phyloP scores from a whole-genome alignment of 2,329 filamentous ascomycete genomes.

The Fusarium caatingaense region DNA sequence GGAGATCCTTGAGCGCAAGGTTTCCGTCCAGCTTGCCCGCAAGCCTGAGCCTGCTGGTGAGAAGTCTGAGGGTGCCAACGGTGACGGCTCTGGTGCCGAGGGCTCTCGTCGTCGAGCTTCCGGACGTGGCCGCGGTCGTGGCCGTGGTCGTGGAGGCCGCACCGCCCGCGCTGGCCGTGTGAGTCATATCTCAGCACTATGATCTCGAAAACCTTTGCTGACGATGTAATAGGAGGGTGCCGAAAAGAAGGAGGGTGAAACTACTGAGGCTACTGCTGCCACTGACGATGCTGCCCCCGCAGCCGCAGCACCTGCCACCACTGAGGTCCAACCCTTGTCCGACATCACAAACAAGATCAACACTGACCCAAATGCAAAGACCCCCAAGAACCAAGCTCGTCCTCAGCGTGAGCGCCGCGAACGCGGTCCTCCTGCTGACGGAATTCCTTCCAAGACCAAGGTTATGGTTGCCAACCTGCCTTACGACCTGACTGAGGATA shows the following conservation, averaged over 20 bases:
- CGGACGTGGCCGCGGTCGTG: constrained; percentile 75
- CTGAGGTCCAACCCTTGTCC: constrained; percentile 68
- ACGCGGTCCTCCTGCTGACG: constrained; percentile 96
- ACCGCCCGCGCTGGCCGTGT: constrained; percentile 67
- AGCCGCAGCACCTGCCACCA: constrained; percentile 58
- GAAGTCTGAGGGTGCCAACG: constrained; percentile 79
- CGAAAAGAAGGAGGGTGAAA: constrained; percentile 61
- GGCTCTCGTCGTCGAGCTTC: constrained; percentile 72
- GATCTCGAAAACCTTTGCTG: constrained; percentile 4
- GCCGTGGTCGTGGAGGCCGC: constrained; percentile 76
- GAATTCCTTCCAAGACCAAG: constrained; percentile 99
- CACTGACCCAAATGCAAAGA: constrained; percentile 70
- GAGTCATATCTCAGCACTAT: constrained; percentile 33
- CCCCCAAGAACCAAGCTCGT: constrained; percentile 65
- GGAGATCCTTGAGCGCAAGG: constrained; percentile 98
- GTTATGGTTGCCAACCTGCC: constrained; percentile 99
- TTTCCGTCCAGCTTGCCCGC: constrained; percentile 97
- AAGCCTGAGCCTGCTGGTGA: constrained; percentile 90
- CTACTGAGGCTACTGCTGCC: constrained; percentile 52
- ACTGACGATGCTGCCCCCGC: constrained; percentile 60
- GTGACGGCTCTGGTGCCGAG: constrained; percentile 78
- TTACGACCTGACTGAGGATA: constrained; percentile 97
- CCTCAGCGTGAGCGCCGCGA: constrained; percentile 73
- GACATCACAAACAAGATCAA: constrained; percentile 70
- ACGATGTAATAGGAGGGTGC: constrained; percentile 47